Percentiles rank a stretch among this genome's conserved stretches.
Conservation (phyloP, 208 protist species). For the Strigomonas culicis region DNA sequence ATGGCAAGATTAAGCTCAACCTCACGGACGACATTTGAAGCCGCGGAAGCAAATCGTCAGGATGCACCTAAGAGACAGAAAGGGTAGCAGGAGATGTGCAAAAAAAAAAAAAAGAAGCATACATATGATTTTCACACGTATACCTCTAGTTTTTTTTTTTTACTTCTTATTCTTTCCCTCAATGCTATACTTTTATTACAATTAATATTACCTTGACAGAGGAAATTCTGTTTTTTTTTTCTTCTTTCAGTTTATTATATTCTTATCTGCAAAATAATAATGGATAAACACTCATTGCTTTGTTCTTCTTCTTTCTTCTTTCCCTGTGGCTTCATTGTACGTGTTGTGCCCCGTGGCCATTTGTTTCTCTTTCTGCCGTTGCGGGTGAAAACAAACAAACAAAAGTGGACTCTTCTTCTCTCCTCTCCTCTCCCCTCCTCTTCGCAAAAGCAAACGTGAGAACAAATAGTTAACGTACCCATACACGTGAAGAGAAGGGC, state of each 20-base stretch:
- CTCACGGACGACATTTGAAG: constrained; percentile 71
- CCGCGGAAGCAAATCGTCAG: no score
- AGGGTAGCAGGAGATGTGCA: no score
- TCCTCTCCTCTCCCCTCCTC: not conserved
- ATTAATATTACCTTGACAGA: not conserved
- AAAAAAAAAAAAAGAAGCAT: constrained; percentile 6
- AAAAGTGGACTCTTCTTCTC: constrained; percentile 6
- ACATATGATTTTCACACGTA: not conserved
- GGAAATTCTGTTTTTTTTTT: constrained; percentile 1
- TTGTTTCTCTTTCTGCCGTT: not conserved
- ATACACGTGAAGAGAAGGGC: no score
- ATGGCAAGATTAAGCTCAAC: constrained; percentile 86
- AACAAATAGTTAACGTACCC: no score
- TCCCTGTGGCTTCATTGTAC: not conserved
- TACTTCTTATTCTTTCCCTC: constrained; percentile 12
- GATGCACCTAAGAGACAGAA: no score
- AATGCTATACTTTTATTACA: not conserved
- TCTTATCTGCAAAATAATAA: not conserved
- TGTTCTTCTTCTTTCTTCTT: constrained; percentile 5
- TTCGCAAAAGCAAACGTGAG: constrained; percentile 1
- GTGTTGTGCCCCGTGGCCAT: no score
- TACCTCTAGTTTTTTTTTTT: not conserved
- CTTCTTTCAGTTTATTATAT: not conserved
- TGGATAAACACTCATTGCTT: not conserved
- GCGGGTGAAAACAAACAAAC: not conserved